phyloP scores from a whole-genome alignment of 106 monocot species.

The Dendrobium huoshanense region DNA sequence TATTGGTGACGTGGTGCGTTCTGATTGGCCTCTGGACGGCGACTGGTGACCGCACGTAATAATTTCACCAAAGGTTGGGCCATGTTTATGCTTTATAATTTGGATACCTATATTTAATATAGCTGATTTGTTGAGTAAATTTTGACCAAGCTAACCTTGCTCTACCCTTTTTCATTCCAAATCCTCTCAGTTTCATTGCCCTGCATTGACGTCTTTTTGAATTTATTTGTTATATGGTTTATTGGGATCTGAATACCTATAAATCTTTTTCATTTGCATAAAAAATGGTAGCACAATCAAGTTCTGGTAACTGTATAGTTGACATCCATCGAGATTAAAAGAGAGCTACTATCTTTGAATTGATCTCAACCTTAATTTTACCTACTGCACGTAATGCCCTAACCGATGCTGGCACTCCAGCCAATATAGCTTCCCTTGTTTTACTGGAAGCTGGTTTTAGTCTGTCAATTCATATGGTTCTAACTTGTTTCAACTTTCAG shows the following conservation, averaged over 20 bases:
- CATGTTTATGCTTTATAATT: neutral
- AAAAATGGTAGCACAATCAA: neutral
- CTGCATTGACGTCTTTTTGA: neutral
- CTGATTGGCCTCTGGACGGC: too few species aligned
- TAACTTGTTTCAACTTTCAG: constrained; percentile 16
- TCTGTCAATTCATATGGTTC: neutral
- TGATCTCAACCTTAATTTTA: neutral
- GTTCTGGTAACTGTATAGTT: neutral
- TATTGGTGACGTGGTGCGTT: too few species aligned
- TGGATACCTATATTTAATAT: neutral
- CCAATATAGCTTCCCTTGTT: neutral
- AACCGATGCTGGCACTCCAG: neutral
- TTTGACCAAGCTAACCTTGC: neutral
- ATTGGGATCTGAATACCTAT: neutral
- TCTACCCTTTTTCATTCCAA: neutral
- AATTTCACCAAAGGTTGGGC: neutral
- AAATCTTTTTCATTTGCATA: neutral
- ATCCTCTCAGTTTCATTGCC: neutral
- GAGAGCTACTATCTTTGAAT: neutral
- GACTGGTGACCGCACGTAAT: too few species aligned
- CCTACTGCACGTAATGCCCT: neutral
- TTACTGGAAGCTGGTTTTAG: neutral
- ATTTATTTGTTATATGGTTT: neutral
- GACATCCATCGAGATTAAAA: too few species aligned
- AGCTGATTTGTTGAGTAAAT: too few species aligned